Base-by-base conservation (phyloP, 805 yeast species). In the Ogataea pignaliae region DNA sequence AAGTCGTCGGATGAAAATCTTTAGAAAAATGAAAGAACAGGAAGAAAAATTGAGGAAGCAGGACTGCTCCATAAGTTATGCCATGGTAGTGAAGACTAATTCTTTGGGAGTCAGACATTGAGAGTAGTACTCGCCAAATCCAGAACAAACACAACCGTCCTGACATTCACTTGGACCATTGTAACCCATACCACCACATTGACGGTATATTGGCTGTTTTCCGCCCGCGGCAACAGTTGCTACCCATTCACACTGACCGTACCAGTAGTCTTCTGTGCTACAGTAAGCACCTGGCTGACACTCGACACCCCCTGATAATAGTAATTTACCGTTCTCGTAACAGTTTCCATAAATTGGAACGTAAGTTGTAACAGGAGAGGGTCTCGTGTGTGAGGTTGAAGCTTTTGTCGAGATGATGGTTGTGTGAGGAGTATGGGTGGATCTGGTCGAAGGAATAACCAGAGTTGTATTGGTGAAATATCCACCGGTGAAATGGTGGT, bases 121-220 rank as follows among this genome's bases (percentile, higher is more conserved):
- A 15, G 43, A 40, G 37, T 35, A 45, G 13, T 36, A 45, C 4
- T 34, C 48, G 29, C 43, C 43, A n/a, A 41, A 35, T 7, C 18
- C 26, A 3, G 42, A 41, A 34, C 48, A 45, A 2, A 21, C 17
- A n/a, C 40, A 38, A 39, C 48, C 48, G 9, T 37, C 37, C 16
- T 43, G 45, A 39, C 48, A 45, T 10, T 18, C 29, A 3, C 33
- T 35, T 7, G 31, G 10, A 35, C 48, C 48, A 2, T 38, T 8
- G 37, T 31, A 42, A 26, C 38, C 35, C 10, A n/a, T 38, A 45
- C 48, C 48, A 38, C 48, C 48, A 39, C 48, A 45, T 42, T 45
- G 48, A 2, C 40, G 40, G 14, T 45, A 45, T 15, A 42, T 18
- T 2, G 42, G 3, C 11, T 32, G 35, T 15, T 31, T 18, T 11